Conservation (phyloP, 2,329 filamentous ascomycete species). For the Polytolypa hystricis region DNA sequence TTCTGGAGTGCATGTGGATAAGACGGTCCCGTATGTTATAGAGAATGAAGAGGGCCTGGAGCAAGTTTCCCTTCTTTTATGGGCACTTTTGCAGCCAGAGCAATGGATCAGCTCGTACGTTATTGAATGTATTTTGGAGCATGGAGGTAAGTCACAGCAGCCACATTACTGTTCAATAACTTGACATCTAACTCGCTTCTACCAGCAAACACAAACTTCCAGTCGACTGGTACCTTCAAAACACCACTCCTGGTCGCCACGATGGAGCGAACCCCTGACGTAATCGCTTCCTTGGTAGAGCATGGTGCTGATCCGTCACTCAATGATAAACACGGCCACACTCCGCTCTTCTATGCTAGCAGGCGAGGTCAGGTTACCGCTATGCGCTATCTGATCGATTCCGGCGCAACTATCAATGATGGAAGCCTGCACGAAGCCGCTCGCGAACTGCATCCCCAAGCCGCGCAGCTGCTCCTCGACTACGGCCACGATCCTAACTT, state of each 20-base stretch:
- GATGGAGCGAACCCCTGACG: conserved; percentile 43
- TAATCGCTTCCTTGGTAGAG: conserved; percentile 46
- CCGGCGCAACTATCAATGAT: conserved; percentile 50
- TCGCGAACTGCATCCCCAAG: conserved; percentile 46
- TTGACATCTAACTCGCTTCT: conserved; percentile 9
- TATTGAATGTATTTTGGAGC: conserved; percentile 46
- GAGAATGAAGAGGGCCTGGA: conserved; percentile 42
- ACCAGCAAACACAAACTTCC: conserved; percentile 46
- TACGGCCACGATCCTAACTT: conserved; percentile 54
- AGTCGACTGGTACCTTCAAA: conserved; percentile 41
- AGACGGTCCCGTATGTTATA: conserved; percentile 37
- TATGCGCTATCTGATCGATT: conserved; percentile 42
- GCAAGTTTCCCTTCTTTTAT: conserved; percentile 46
- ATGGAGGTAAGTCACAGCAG: conserved; percentile 23
- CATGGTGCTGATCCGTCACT: conserved; percentile 51
- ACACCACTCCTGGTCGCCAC: conserved; percentile 53
- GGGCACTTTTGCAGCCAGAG: conserved; percentile 52
- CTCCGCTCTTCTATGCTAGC: conserved; percentile 51
- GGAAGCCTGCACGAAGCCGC: conserved; percentile 57
- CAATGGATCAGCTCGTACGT: conserved; percentile 50
- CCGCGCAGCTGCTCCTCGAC: conserved; percentile 47
- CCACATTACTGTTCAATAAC: neutral
- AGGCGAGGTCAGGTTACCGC: conserved; percentile 43
- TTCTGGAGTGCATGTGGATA: conserved; percentile 50
- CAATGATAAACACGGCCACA: conserved; percentile 46